Percentiles rank a stretch among this genome's conserved stretches.
Evolutionary conservation across 2,329 filamentous ascomycete genomes (phyloP).

Genomic region (Tolypocladium endophyticum): DNA sequence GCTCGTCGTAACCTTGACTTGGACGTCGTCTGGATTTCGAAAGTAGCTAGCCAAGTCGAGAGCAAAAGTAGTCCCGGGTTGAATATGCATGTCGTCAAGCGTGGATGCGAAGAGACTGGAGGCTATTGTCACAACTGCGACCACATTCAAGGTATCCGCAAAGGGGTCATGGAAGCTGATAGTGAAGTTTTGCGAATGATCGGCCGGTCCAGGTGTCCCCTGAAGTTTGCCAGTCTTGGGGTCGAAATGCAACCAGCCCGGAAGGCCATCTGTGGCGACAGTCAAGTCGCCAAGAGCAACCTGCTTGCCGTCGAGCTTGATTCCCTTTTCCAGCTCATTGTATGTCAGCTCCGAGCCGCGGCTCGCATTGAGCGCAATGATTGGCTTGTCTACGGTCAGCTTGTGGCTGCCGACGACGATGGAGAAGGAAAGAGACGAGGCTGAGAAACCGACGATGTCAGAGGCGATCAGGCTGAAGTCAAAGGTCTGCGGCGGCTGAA

Average conservation of each 20-base stretch:
- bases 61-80: constrained; percentile 28
- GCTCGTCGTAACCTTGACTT: constrained; percentile 23
- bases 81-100: constrained; percentile 27
- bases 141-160: constrained; percentile 47
- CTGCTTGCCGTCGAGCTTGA: constrained; percentile 48
- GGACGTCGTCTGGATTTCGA: constrained; percentile 24
- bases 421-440: constrained; percentile 53
- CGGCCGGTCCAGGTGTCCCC: constrained; percentile 52
- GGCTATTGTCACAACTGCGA: constrained; percentile 29
- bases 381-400: constrained; percentile 50
- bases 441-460: constrained; percentile 68
- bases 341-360: constrained; percentile 41
- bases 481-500: constrained; percentile 62
- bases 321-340: constrained; percentile 33
- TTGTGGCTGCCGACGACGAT: constrained; percentile 63
- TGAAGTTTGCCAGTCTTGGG: constrained; percentile 47
- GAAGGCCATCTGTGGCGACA: constrained; percentile 40
- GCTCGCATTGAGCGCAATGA: constrained; percentile 47
- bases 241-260: constrained; percentile 62
- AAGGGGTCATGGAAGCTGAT: constrained; percentile 49
- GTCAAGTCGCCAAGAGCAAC: constrained; percentile 40
- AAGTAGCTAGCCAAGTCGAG: constrained; percentile 33
- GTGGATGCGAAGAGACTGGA: constrained; percentile 28
- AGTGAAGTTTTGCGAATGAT: constrained; percentile 51
- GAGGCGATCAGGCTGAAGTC: constrained; percentile 65